These are phyloP conservation scores for Linum usitatissimum DNA, from an alignment of 345 rosid species.

Conservation along the genomic window DNA sequence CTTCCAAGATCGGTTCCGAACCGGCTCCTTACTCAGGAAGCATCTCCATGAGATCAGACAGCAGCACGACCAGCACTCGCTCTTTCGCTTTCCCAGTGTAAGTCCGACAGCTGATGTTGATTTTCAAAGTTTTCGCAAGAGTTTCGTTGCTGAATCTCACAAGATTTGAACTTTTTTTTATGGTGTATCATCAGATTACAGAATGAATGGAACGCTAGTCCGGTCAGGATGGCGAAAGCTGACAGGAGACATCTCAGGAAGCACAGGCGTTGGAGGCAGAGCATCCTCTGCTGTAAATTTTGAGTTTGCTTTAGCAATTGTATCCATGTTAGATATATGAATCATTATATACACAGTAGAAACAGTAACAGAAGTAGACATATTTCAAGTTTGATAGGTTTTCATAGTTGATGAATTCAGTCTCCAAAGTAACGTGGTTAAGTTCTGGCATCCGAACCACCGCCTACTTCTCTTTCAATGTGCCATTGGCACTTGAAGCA, in stretches of 20 bases:
- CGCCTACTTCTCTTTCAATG: too few relatives aligned
- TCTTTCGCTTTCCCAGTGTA: slow-evolving; percentile 95
- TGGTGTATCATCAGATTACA: slow-evolving; percentile 49
- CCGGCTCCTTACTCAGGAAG: slow-evolving; percentile 61
- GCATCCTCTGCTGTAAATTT: slow-evolving; percentile 84
- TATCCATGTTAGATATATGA: slow-evolving; percentile 21
- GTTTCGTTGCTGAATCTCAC: neutral
- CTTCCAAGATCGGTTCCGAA: slow-evolving; percentile 42
- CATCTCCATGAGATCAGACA: slow-evolving; percentile 71
- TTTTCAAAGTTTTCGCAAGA: neutral
- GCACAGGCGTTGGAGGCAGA: slow-evolving; percentile 50
- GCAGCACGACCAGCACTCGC: slow-evolving; percentile 86
- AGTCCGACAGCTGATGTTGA: neutral
- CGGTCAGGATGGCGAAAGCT: slow-evolving; percentile 75
- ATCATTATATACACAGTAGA: neutral
- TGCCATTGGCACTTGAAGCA: too few relatives aligned
- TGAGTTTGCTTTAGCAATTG: slow-evolving; percentile 25
- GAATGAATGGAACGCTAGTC: slow-evolving; percentile 89
- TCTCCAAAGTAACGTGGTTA: too few relatives aligned
- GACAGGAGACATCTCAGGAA: slow-evolving; percentile 41
- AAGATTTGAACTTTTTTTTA: neutral
- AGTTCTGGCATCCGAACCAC: too few relatives aligned
- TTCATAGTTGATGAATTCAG: too few relatives aligned
- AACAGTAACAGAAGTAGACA: neutral
- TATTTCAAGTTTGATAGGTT: neutral